Conservation (phyloP, 805 yeast species). For the Candida coquimbonensis region DNA sequence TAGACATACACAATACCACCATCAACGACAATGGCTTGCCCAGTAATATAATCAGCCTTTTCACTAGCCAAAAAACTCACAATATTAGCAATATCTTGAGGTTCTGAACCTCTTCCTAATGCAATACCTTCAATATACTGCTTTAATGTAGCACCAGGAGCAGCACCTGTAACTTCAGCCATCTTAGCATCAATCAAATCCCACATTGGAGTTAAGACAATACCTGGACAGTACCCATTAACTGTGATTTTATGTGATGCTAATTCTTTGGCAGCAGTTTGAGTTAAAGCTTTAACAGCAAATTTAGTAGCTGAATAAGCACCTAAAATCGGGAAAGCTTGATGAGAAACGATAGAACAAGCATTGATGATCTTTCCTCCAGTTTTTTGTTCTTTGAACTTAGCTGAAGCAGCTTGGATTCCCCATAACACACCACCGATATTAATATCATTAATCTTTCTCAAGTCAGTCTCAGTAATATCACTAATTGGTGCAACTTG, state of each 20-base stretch:
- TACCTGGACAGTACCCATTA: constrained; percentile 35
- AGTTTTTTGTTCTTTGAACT: constrained; percentile 22
- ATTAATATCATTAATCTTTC: constrained; percentile 22
- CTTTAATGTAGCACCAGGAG: constrained; percentile 23
- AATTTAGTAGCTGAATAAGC: constrained; percentile 31
- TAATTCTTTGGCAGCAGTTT: constrained; percentile 32
- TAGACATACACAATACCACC: constrained; percentile 27
- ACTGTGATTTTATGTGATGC: constrained; percentile 31
- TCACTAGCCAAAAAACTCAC: constrained; percentile 30
- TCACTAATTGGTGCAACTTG: constrained; percentile 23
- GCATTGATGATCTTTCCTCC: constrained; percentile 34
- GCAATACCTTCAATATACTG: constrained; percentile 24
- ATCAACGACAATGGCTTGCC: constrained; percentile 29
- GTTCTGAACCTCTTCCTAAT: constrained; percentile 28
- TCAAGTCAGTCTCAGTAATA: constrained; percentile 23
- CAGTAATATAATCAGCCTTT: constrained; percentile 31
- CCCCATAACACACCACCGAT: constrained; percentile 28
- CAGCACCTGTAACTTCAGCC: constrained; percentile 21
- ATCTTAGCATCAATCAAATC: constrained; percentile 24
- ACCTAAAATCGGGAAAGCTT: constrained; percentile 26
- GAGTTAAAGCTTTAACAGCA: constrained; percentile 32
- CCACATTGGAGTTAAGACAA: constrained; percentile 33
- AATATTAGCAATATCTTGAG: constrained; percentile 30
- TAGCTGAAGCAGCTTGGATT: constrained; percentile 27
- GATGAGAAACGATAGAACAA: constrained; percentile 29